Evolutionary conservation across 805 yeast genomes (phyloP).

Genomic region (Candida schatavii): DNA sequence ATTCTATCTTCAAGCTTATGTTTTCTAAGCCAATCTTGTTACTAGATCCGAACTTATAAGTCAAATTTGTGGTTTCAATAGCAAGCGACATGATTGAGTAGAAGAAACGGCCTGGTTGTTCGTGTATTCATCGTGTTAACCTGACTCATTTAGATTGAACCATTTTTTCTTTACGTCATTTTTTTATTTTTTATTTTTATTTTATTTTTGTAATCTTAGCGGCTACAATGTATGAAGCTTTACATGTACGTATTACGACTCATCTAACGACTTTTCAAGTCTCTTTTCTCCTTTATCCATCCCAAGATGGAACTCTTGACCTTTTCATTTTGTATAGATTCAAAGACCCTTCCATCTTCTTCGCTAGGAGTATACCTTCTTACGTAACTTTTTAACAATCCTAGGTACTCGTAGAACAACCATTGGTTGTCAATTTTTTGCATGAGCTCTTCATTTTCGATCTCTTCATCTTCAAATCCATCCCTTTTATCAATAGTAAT

Average conservation of each 20-base stretch:
- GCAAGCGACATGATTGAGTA: conserved; percentile 34
- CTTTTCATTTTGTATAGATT: conserved; percentile 17
- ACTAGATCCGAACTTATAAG: conserved; percentile 63
- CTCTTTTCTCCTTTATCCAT: conserved; percentile 18
- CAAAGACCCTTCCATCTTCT: conserved; percentile 14
- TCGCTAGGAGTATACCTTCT: conserved; percentile 22
- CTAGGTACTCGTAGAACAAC: conserved; percentile 41
- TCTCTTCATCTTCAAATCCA: conserved; percentile 22
- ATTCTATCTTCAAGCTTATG: conserved; percentile 58
- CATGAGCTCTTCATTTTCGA: conserved; percentile 21
- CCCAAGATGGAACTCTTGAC: conserved; percentile 19
- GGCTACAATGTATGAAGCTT: neutral
- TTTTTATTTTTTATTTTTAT: neutral
- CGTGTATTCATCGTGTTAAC: neutral
- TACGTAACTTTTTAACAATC: conserved; percentile 38
- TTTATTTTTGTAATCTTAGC: neutral
- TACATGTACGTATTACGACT: no score
- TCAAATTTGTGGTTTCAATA: conserved; percentile 60
- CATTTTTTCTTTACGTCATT: neutral
- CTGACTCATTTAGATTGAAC: neutral
- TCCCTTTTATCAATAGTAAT: conserved; percentile 23
- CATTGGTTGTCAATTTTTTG: conserved; percentile 34
- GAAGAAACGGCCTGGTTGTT: no score
- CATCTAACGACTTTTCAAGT: neutral
- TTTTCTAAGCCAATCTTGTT: conserved; percentile 65